phyloP scores from a whole-genome alignment of 768 basidiomycete genomes.

The Tubosaeta sp. region DNA sequence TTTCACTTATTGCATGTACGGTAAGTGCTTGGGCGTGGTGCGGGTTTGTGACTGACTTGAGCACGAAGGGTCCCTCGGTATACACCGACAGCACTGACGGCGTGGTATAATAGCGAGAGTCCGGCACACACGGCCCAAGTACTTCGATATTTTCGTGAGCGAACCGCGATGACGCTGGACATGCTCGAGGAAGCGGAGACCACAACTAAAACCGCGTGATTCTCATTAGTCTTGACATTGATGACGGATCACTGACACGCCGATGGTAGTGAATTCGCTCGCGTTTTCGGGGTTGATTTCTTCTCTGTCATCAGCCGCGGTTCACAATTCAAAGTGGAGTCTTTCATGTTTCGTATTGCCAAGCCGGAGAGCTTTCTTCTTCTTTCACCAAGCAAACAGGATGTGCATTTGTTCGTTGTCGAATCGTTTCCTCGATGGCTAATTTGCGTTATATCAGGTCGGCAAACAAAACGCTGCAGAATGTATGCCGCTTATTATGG shows the following conservation, averaged over 20 bases:
- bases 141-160: constrained; percentile 58
- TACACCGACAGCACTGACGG: constrained; percentile 52
- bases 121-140: constrained; percentile 54
- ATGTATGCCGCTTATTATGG: constrained; percentile 93
- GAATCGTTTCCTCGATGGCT: neutral
- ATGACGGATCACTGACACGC: neutral
- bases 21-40: constrained; percentile 37
- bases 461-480: constrained; percentile 95
- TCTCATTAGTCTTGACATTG: neutral
- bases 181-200: constrained; percentile 79
- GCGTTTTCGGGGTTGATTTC: constrained; percentile 97
- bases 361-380: constrained; percentile 94
- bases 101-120: constrained; percentile 61
- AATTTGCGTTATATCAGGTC: constrained; percentile 50
- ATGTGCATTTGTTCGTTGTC: constrained; percentile 46
- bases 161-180: constrained; percentile 68
- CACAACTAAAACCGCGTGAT: constrained; percentile 85
- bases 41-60: neutral
- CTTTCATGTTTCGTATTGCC: constrained; percentile 95
- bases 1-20: constrained; percentile 76
- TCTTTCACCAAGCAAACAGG: constrained; percentile 81
- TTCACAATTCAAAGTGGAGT: constrained; percentile 98
- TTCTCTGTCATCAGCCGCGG: constrained; percentile 92
- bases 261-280: constrained; percentile 82
- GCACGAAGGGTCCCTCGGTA: constrained; percentile 70